Base-by-base conservation (phyloP, 2,329 filamentous ascomycete species). In the Claviceps humidiphila region DNA sequence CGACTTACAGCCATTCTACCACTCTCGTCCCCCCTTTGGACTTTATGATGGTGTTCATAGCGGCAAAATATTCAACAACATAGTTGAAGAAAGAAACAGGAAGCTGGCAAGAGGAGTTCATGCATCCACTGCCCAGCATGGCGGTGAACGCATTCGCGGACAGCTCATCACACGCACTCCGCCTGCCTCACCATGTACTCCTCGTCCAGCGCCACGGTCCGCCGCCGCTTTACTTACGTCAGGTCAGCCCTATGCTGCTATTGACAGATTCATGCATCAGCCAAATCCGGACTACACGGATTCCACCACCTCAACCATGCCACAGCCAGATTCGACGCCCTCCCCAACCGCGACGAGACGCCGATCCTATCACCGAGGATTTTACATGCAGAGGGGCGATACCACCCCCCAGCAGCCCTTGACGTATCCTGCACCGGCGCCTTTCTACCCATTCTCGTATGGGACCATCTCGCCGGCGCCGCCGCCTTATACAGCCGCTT, bases 241-340 rank as follows among this genome's bases (percentile, higher is more conserved):
- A 39, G 67, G 70, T 14, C 59, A 58, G 40, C 60, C 60, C 16
- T 62, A 61, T 44, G 54, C 58, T 26, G 59, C 58, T 26, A 59
- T 61, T 34, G 64, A 68, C 54, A 67, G 62, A 53, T 68, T 68
- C 55, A 72, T 77, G 54, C 68, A 74, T 56, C 74, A 75, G 55
- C 70, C 72, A 2, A 74, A 76, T 55, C 74, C 74, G 0, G 73
- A 76, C 56, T 76, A 76, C 62, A 66, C 66, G 55, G 70, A 67
- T 34, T 67, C 64, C 14, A 66, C 66, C 13, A 60, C 61, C 13
- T 60, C 61, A 39, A 56, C 61, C 43, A 49, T 58, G 14, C 55
- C 63, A 11, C 57, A 61, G 38, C 38, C 63, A 50, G 55, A 58
- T 59, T 62, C 64, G 11, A 34, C 4, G 3, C 51, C 58, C 34